A percentile compares a stretch with the other conserved stretches of the same genome.
These are phyloP conservation scores for Pholiota microspora DNA, from an alignment of 768 basidiomycete genomes.

Conservation along the genomic window DNA sequence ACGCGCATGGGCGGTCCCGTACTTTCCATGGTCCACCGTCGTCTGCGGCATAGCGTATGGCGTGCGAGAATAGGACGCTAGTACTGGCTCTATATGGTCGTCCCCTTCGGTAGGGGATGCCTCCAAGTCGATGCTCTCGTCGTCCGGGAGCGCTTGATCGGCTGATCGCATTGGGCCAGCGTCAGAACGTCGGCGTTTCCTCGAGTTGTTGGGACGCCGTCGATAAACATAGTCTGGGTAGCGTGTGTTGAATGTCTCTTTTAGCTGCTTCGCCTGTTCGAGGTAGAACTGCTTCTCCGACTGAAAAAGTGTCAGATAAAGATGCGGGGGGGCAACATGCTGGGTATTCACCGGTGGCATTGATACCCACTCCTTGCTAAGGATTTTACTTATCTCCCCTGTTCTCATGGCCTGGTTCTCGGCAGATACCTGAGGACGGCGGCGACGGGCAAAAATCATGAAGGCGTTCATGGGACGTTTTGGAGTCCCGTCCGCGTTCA, in stretches of 20 bases:
- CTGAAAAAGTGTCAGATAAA: conserved; percentile 33
- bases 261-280: conserved; percentile 81
- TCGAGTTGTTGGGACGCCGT: conserved; percentile 83
- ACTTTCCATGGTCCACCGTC: conserved; percentile 26
- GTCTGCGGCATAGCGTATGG: conserved; percentile 25
- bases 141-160: conserved; percentile 32
- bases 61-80: conserved; percentile 24
- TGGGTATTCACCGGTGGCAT: conserved; percentile 64
- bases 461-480: conserved; percentile 94
- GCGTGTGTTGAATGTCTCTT: conserved; percentile 81
- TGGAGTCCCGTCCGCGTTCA: conserved; percentile 85
- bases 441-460: conserved; percentile 86
- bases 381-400: conserved; percentile 85
- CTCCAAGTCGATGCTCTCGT: conserved; percentile 34
- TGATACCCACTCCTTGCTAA: conserved; percentile 82
- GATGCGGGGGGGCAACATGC: conserved; percentile 10
- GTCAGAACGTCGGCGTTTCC: conserved; percentile 51
- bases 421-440: conserved; percentile 82
- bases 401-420: conserved; percentile 89
- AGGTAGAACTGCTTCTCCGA: conserved; percentile 85
- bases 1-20: conserved; percentile 23
- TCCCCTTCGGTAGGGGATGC: conserved; percentile 35
- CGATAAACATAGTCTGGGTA: conserved; percentile 92
- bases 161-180: conserved; percentile 22
- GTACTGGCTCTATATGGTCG: conserved; percentile 25